Base-by-base conservation (phyloP, 345 rosid species). In the Lepidium aucheri region DNA sequence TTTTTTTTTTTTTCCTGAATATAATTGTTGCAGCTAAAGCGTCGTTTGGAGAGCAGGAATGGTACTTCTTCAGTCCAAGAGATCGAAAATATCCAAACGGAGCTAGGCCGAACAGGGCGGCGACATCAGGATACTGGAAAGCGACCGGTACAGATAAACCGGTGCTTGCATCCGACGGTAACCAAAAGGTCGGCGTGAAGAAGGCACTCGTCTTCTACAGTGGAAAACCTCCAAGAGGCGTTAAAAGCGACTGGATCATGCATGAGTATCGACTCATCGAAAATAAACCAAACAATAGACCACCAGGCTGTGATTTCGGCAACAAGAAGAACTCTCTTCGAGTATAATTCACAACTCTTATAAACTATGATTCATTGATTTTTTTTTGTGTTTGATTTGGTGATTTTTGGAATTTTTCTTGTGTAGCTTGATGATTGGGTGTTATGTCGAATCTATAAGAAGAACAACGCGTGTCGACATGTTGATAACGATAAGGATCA, bases 121-220 rank as follows among this genome's bases (percentile, higher is more conserved):
- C 99, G 3, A 91, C 99, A 8, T 91, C 99, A 0, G 99, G 99
- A 13, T 95, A 95, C 46, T 95, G 99, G 99, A 95, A 95, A 80
- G 99, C 99, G 0, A 95, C 99, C 0, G 99, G 99, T 22, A 94
- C 96, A 0, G 99, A 94, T 63, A 94, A 91, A 79, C 99, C 99
- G 18, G 89, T 90, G 43, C 73, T 86, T 4, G 82, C 91, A 0
- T 47, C 70, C 0, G 80, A 78, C 0, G 97, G 95, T 15, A 81
- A 72, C 59, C 95, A 83, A 28, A 94, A 85, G 53, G 93, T 91
- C 14, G 99, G 99, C 2, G 97, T 94, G 58, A 94, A 93, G 72
- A 93, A 93, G 60, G 97, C 96, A 3, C 83, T 94, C 51, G 99
- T 94, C 28, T 94, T 91, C 78, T 94, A 94, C 56, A 85, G 93